These are phyloP conservation scores for Termitomyces sp. DNA, from an alignment of 768 basidiomycete genomes.

Conservation along the genomic window DNA sequence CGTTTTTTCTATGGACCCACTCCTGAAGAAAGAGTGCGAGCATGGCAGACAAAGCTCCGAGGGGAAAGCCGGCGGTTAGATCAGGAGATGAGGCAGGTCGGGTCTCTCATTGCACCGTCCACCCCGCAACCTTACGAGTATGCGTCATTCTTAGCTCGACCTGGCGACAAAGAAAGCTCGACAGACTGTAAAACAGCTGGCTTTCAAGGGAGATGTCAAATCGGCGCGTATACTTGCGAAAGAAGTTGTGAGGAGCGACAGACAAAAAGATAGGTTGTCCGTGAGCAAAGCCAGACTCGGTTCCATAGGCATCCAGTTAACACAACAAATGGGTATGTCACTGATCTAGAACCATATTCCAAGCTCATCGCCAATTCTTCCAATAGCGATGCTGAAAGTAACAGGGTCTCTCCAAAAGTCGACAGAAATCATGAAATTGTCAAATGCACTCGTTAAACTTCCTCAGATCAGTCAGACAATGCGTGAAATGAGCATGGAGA, in stretches of 20 bases:
- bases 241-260: constrained; percentile 92
- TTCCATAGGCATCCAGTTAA: constrained; percentile 84
- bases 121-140: constrained; percentile 13
- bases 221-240: constrained; percentile 87
- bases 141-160: constrained; percentile 56
- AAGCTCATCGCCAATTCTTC: not conserved
- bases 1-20: constrained; percentile 95
- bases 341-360: not conserved
- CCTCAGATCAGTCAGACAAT: constrained; percentile 91
- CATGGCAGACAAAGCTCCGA: constrained; percentile 88
- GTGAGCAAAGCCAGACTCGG: constrained; percentile 91
- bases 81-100: constrained; percentile 93
- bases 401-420: constrained; percentile 98
- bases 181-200: constrained; percentile 80
- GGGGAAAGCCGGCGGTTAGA: constrained; percentile 80
- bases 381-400: constrained; percentile 88
- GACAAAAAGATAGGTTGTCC: constrained; percentile 88
- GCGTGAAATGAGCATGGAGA: constrained; percentile 99
- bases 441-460: constrained; percentile 86
- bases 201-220: constrained; percentile 86
- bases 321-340: constrained; percentile 83
- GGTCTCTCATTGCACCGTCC: constrained; percentile 18
- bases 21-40: constrained; percentile 86
- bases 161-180: constrained; percentile 75
- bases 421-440: constrained; percentile 97